These are phyloP conservation scores for Neurospora crassa DNA, from an alignment of 2,329 filamentous ascomycete species.

Conservation along the genomic window DNA sequence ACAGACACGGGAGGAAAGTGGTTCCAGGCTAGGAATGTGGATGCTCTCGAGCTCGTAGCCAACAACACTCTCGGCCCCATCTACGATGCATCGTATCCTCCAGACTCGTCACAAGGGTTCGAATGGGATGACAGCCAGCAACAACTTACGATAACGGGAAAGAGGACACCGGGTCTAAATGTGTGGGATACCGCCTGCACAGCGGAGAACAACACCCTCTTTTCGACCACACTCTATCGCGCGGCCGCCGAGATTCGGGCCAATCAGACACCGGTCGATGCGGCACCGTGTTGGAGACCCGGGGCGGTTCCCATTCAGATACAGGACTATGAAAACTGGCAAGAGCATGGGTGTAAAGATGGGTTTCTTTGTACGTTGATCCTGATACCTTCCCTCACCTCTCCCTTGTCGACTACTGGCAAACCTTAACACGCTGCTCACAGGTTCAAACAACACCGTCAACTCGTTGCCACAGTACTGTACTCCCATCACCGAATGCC, in stretches of 20 bases:
- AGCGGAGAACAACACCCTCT: slow-evolving; percentile 29
- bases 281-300: slow-evolving; percentile 29
- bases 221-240: slow-evolving; percentile 32
- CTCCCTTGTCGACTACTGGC: neutral
- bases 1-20: slow-evolving; percentile 33
- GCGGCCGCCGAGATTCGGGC: slow-evolving; percentile 18
- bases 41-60: slow-evolving; percentile 5
- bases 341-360: slow-evolving; percentile 26
- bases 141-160: slow-evolving; percentile 8
- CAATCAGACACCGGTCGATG: slow-evolving; percentile 25
- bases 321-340: slow-evolving; percentile 28
- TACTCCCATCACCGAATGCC: slow-evolving; percentile 29
- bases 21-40: slow-evolving; percentile 26
- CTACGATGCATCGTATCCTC: slow-evolving; percentile 28
- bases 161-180: slow-evolving; percentile 15
- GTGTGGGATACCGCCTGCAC: slow-evolving; percentile 32
- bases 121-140: slow-evolving; percentile 18
- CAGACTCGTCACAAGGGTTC: slow-evolving; percentile 21
- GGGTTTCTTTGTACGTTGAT: slow-evolving; percentile 33
- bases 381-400: neutral
- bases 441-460: slow-evolving; percentile 34
- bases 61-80: slow-evolving; percentile 18
- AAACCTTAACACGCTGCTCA: neutral
- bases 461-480: slow-evolving; percentile 37
- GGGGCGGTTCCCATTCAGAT: slow-evolving; percentile 32